phyloP scores from a whole-genome alignment of 257 asterid species.

The Solanum appendiculatum region DNA sequence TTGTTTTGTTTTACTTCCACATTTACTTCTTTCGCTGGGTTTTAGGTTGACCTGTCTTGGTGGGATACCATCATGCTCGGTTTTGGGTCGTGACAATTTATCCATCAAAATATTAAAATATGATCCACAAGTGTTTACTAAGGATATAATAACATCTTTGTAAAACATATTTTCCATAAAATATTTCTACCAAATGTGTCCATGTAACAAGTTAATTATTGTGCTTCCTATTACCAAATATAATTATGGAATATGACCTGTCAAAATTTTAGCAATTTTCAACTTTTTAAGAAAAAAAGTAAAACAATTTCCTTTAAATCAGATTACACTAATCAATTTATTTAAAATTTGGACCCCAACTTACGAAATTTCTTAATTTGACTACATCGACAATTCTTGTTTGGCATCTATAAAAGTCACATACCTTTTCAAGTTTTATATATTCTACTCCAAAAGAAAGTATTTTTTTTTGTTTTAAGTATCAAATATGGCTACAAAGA shows the following conservation, averaged over 20 bases:
- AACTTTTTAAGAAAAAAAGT: neutral
- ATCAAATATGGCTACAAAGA: constrained; percentile 21
- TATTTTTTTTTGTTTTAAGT: neutral
- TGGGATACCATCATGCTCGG: too few relatives aligned
- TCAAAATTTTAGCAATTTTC: neutral
- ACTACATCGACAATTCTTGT: neutral
- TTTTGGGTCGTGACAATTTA: neutral
- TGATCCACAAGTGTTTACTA: neutral
- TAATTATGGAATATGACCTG: neutral
- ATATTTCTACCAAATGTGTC: neutral
- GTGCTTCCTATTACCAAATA: neutral
- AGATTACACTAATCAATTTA: neutral
- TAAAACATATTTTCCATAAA: neutral
- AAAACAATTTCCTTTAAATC: neutral
- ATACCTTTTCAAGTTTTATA: neutral
- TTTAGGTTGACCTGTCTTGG: too few relatives aligned
- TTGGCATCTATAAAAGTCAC: neutral
- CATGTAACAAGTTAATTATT: neutral
- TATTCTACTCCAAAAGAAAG: neutral
- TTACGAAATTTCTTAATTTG: neutral
- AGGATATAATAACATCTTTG: too few relatives aligned
- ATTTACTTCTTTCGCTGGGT: too few relatives aligned
- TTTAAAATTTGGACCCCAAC: neutral
- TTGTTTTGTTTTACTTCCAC: too few relatives aligned
- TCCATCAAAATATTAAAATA: neutral